phyloP scores from a whole-genome alignment of 805 yeast genomes.

The Zygoascus bituminiphila region DNA sequence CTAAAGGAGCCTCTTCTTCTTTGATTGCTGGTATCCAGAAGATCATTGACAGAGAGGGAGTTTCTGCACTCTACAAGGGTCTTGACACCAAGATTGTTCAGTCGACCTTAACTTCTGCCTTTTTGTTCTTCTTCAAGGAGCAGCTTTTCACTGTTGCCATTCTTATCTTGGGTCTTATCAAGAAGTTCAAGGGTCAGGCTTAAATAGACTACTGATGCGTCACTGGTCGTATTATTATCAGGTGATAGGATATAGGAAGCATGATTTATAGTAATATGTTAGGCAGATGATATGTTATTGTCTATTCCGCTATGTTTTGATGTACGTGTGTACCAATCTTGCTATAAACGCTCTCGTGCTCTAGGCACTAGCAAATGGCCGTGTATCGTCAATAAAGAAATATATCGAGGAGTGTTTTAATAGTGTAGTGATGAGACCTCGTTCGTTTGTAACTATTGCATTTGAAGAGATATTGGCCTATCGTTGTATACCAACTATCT shows the following conservation, averaged over 20 bases:
- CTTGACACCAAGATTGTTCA: conserved; percentile 71
- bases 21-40: conserved; percentile 37
- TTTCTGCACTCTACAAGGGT: conserved; percentile 74
- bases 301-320: too few relatives aligned
- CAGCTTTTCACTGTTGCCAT: conserved; percentile 60
- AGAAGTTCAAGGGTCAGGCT: conserved; percentile 13
- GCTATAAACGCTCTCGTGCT: too few relatives aligned
- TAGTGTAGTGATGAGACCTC: too few relatives aligned
- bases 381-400: too few relatives aligned
- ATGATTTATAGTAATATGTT: neutral
- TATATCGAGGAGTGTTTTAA: too few relatives aligned
- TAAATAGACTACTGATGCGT: too few relatives aligned
- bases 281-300: too few relatives aligned
- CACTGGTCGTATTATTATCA: neutral
- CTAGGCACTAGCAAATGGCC: too few relatives aligned
- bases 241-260: neutral
- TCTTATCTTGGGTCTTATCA: conserved; percentile 40
- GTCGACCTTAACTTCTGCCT: conserved; percentile 81
- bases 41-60: conserved; percentile 62
- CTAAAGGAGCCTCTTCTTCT: conserved; percentile 22
- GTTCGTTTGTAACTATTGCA: too few relatives aligned
- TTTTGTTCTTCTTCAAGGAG: conserved; percentile 84
- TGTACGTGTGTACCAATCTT: too few relatives aligned
- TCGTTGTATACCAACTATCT: too few relatives aligned
- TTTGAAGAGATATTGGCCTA: too few relatives aligned